Conservation (phyloP, 2,329 filamentous ascomycete species). For the Pseudogymnoascus verrucosus region DNA sequence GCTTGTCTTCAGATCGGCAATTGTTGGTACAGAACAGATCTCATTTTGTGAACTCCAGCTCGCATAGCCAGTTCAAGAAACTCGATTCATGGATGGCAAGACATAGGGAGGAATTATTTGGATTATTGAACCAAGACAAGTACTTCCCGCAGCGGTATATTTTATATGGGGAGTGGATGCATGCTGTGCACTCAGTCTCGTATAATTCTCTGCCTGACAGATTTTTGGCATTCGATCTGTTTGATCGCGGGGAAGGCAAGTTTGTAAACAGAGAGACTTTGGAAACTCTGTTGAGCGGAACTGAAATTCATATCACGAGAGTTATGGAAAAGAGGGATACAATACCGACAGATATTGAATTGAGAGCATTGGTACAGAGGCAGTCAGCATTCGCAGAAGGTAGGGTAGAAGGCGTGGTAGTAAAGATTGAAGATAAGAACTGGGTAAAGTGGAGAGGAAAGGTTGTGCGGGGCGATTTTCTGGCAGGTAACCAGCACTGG, state of each 20-base stretch:
- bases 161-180: constrained; percentile 16
- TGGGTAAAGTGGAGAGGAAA: constrained; percentile 14
- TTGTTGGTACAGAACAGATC: constrained; percentile 15
- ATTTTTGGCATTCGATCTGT: constrained; percentile 17
- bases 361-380: constrained; percentile 8
- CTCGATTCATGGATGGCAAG: constrained; percentile 13
- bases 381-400: constrained; percentile 12
- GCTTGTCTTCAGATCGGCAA: constrained; percentile 9
- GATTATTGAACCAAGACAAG: constrained; percentile 10
- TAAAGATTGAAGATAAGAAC: constrained; percentile 11
- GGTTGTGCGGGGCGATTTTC: constrained; percentile 15
- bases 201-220: constrained; percentile 12
- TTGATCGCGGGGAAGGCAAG: constrained; percentile 10
- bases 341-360: background rate
- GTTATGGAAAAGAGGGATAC: background rate
- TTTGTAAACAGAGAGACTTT: constrained; percentile 9
- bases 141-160: constrained; percentile 13
- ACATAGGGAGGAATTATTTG: constrained; percentile 4
- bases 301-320: background rate
- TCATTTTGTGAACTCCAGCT: constrained; percentile 13
- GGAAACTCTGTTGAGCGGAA: background rate
- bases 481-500: constrained; percentile 16
- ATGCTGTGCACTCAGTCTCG: constrained; percentile 13
- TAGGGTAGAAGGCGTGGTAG: constrained; percentile 15
- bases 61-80: constrained; percentile 14